Evolutionary conservation across 129 eudicot species (phyloP).

Genomic region (Centrapalus pauciflorus): DNA sequence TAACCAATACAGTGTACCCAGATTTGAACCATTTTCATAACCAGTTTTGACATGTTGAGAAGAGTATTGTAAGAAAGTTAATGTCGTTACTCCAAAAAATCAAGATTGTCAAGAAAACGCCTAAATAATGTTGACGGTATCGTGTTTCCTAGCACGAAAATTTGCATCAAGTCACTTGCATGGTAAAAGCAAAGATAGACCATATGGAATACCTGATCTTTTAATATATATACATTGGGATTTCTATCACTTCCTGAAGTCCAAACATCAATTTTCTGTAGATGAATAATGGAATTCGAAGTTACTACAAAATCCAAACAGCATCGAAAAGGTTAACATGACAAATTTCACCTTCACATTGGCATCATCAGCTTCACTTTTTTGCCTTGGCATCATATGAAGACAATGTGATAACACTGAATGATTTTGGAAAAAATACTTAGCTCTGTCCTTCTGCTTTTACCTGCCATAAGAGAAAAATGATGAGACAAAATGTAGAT

Average conservation of each 20-base stretch:
- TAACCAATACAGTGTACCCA: too few relatives aligned
- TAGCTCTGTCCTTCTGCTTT: constrained; percentile 69
- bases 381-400: too few relatives aligned
- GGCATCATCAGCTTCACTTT: constrained; percentile 33
- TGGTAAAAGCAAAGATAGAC: background rate
- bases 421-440: constrained; percentile 64
- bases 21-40: too few relatives aligned
- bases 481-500: background rate
- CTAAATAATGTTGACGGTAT: too few relatives aligned
- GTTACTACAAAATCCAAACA: constrained; percentile 3
- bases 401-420: constrained; percentile 65
- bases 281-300: constrained; percentile 3
- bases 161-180: background rate
- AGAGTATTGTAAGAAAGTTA: too few relatives aligned
- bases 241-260: too few relatives aligned
- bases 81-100: too few relatives aligned
- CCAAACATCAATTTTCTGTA: constrained; percentile 56
- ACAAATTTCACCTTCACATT: constrained; percentile 26
- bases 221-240: constrained; percentile 48
- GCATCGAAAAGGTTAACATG: background rate
- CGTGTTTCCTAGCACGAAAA: constrained; percentile 51
- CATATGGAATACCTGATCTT: constrained; percentile 51
- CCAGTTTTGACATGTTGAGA: too few relatives aligned
- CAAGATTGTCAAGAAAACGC: too few relatives aligned
- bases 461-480: constrained; percentile 30